These are phyloP conservation scores for Solanum dulcamara DNA, from an alignment of 257 asterid genomes.

Conservation along the genomic window DNA sequence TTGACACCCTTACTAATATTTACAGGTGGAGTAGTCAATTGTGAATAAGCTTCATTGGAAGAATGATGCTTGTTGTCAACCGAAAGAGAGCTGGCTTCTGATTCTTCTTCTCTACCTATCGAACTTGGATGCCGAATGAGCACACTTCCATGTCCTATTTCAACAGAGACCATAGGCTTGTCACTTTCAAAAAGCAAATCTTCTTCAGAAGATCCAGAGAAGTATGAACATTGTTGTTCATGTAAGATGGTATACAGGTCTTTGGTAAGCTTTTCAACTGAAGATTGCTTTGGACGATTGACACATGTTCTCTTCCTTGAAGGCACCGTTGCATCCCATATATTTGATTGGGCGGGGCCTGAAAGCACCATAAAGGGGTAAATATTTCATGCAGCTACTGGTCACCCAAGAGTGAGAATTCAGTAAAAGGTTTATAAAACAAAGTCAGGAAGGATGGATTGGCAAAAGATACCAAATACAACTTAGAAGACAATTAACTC, in stretches of 20 bases:
- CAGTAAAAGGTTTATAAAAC: neutral
- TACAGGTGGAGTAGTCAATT: conserved; percentile 30
- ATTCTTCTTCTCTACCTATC: conserved; percentile 77
- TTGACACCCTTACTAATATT: conserved; percentile 24
- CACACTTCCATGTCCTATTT: conserved; percentile 97
- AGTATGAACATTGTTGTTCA: conserved; percentile 70
- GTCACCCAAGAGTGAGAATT: neutral
- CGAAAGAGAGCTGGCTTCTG: conserved; percentile 95
- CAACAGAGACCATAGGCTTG: conserved; percentile 93
- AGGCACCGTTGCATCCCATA: conserved; percentile 77
- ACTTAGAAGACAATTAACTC: neutral
- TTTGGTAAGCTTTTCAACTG: conserved; percentile 80
- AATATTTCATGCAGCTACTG: neutral
- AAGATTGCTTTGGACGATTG: conserved; percentile 69
- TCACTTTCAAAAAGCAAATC: conserved; percentile 81
- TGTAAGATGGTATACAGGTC: conserved; percentile 87
- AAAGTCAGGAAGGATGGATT: neutral
- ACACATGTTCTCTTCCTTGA: conserved; percentile 86
- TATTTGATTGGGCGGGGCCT: conserved; percentile 71
- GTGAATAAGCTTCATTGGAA: conserved; percentile 35
- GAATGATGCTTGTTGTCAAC: conserved; percentile 57
- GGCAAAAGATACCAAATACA: neutral
- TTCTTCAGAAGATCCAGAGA: conserved; percentile 84
- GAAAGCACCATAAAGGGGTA: conserved; percentile 10
- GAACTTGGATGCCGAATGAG: conserved; percentile 88